Conservation (phyloP, 192 early-diverging fungal genomes). For the Linnemannia schmuckeri region DNA sequence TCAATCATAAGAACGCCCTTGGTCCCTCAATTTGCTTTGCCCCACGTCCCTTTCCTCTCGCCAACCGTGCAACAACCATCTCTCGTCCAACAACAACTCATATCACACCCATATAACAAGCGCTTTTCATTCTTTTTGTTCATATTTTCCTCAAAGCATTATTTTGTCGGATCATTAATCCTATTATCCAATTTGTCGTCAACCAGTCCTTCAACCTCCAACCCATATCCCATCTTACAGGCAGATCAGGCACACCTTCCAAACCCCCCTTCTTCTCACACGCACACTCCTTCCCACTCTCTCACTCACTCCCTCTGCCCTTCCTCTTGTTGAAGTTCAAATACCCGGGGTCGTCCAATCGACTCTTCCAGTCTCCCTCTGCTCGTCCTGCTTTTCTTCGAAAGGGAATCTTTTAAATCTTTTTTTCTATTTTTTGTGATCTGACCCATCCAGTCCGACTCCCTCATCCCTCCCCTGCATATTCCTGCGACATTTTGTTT, state of each 20-base stretch:
- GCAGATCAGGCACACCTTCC: not conserved
- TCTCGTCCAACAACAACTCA: not conserved
- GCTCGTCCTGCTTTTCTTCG: not conserved
- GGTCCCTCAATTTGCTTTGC: not conserved
- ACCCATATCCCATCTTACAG: too few relatives aligned
- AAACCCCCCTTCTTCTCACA: not conserved
- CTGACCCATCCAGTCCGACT: not conserved
- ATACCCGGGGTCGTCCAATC: not conserved
- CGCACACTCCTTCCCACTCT: not conserved
- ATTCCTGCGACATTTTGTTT: not conserved
- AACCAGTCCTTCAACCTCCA: too few relatives aligned
- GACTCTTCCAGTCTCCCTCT: not conserved
- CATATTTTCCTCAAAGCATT: too few relatives aligned
- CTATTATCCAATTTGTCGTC: too few relatives aligned
- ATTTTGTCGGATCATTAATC: too few relatives aligned
- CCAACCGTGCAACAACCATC: not conserved
- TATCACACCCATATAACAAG: too few relatives aligned
- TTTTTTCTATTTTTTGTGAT: not conserved
- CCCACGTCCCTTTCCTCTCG: not conserved
- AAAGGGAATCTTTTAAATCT: not conserved
- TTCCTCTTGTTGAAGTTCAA: not conserved
- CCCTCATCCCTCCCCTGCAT: slow-evolving; percentile 3
- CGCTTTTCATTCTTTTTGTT: too few relatives aligned
- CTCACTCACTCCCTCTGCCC: not conserved
- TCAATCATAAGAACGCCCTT: not conserved